These are phyloP conservation scores for Periconia digitata DNA, from an alignment of 2,329 filamentous ascomycete genomes.

Conservation along the genomic window DNA sequence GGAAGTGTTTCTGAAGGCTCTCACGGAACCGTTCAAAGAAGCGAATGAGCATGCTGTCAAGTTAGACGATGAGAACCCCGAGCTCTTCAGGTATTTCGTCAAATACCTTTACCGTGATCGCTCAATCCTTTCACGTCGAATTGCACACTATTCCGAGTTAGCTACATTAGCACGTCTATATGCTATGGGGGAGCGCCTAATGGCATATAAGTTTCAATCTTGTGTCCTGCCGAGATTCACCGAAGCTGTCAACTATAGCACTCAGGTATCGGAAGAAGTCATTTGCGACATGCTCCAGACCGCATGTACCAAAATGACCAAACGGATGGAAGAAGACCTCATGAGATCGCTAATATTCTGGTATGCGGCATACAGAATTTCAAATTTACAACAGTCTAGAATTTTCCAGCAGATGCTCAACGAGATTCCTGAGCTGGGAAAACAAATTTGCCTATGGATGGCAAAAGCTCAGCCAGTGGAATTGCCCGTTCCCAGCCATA, in stretches of 20 bases:
- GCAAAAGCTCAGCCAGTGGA: constrained; percentile 2
- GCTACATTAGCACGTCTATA: constrained; percentile 21
- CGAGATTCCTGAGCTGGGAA: constrained; percentile 15
- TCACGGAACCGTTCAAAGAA: constrained; percentile 15
- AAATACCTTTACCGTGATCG: constrained; percentile 24
- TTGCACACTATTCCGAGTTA: constrained; percentile 17
- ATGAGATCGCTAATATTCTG: constrained; percentile 19
- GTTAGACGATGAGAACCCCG: constrained; percentile 18
- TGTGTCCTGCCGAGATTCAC: constrained; percentile 17
- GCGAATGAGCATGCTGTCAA: constrained; percentile 11
- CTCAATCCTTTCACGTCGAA: constrained; percentile 11
- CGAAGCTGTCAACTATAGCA: constrained; percentile 4
- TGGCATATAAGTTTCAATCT: constrained; percentile 17
- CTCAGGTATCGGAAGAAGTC: constrained; percentile 11
- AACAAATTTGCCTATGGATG: constrained; percentile 14
- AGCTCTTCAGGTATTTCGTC: constrained; percentile 21
- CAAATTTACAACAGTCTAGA: constrained; percentile 9
- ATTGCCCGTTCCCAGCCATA: constrained; percentile 6
- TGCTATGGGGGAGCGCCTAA: constrained; percentile 19
- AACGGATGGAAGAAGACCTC: constrained; percentile 15
- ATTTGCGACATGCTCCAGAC: constrained; percentile 17
- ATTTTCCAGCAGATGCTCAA: constrained; percentile 14
- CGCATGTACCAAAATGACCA: constrained; percentile 17
- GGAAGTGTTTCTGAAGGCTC: constrained; percentile 11
- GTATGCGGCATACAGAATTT: constrained; percentile 17